Percentiles rank a stretch among this genome's conserved stretches.
Conservation (phyloP, 2,329 filamentous ascomycete genomes). For the Coniella lustricola region DNA sequence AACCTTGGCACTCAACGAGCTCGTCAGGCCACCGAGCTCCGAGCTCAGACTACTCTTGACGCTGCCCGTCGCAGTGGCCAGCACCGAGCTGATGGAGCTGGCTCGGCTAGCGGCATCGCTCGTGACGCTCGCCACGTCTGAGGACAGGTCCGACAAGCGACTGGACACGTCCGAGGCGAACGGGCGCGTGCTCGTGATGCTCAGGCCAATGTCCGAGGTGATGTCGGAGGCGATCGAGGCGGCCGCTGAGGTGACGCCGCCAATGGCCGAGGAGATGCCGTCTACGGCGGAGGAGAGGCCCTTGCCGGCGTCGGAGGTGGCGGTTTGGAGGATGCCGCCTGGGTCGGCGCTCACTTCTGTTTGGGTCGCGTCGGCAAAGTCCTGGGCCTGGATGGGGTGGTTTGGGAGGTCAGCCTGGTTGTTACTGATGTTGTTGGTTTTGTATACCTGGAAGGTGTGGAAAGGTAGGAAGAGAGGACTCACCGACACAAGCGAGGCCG, state of each 20-base stretch:
- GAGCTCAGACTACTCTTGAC: conserved; percentile 16
- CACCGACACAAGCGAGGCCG: conserved; percentile 25
- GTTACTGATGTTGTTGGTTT: no score
- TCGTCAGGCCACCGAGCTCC: conserved; percentile 14
- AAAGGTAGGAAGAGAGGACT: neutral
- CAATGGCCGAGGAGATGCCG: conserved; percentile 20
- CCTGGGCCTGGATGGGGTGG: conserved; percentile 18
- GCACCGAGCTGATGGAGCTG: conserved; percentile 22
- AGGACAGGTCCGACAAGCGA: conserved; percentile 20
- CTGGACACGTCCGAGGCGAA: conserved; percentile 11
- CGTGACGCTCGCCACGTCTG: conserved; percentile 21
- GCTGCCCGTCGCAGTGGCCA: conserved; percentile 24
- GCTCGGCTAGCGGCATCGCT: conserved; percentile 14
- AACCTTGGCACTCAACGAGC: conserved; percentile 11
- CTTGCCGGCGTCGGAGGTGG: conserved; percentile 8
- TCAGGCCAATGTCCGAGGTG: conserved; percentile 1
- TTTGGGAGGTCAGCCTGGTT: neutral
- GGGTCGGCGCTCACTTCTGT: conserved; percentile 1
- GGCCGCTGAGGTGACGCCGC: conserved; percentile 18
- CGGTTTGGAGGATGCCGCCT: conserved; percentile 11
- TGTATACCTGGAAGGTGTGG: neutral
- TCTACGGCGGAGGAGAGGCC: conserved; percentile 1
- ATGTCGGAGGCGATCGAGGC: conserved; percentile 13
- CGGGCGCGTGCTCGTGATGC: neutral
- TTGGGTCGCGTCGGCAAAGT: conserved; percentile 7